Evolutionary conservation across 169 alveolate species (phyloP).

Genomic region (Cryptosporidium baileyi): DNA sequence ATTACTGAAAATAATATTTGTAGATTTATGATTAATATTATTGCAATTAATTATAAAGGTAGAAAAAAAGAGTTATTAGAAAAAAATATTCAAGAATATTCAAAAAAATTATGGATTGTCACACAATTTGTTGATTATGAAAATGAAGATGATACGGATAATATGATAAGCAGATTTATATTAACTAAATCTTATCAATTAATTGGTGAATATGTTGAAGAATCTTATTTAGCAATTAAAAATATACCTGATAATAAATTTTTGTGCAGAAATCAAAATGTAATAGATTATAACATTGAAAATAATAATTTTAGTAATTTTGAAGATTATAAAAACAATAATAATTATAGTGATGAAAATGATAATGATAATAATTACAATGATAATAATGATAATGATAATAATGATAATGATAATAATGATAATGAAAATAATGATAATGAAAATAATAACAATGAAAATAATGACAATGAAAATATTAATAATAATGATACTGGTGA

Average conservation of each 20-base stretch:
- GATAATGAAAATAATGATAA: too few species aligned
- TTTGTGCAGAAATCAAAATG: not conserved
- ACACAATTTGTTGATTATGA: not conserved
- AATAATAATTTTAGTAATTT: not conserved
- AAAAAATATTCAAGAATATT: not conserved
- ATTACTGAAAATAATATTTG: not conserved
- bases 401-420: too few species aligned
- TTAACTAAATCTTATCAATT: not conserved
- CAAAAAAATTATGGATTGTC: constrained; percentile 26
- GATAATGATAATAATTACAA: too few species aligned
- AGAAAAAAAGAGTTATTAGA: not conserved
- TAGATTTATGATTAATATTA: constrained; percentile 41
- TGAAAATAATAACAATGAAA: too few species aligned
- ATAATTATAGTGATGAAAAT: not conserved
- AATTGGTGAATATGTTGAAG: constrained; percentile 7
- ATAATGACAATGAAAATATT: too few species aligned
- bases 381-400: too few species aligned
- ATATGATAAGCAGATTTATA: not conserved
- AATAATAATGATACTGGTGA: too few species aligned
- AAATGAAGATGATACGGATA: not conserved
- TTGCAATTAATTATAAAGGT: constrained; percentile 45
- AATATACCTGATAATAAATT: not conserved
- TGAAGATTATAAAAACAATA: not conserved
- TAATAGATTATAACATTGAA: not conserved
- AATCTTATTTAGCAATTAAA: constrained; percentile 1